A percentile compares a stretch with the other conserved stretches of the same genome.
Conservation (phyloP, 2,329 filamentous ascomycete genomes). For the Ophiosphaerella korrae region DNA sequence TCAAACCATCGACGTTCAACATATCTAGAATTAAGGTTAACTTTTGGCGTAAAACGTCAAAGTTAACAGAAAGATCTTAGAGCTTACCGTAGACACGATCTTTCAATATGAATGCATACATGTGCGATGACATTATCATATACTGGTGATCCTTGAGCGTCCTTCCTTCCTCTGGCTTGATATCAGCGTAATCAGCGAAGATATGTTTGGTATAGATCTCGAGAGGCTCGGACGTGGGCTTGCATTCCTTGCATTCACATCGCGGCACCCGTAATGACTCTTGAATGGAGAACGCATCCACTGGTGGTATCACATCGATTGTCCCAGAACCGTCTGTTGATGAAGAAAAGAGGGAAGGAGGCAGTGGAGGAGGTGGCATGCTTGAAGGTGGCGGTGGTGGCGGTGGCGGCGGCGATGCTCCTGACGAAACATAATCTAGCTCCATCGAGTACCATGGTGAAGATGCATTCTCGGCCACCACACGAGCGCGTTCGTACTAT, state of each 20-base stretch:
- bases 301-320: background rate
- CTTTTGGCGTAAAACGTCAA: too few relatives aligned
- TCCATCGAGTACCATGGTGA: background rate
- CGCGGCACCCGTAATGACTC: background rate
- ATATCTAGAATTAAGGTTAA: too few relatives aligned
- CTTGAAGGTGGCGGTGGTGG: too few relatives aligned
- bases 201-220: background rate
- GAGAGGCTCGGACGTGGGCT: background rate
- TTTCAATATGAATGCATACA: background rate
- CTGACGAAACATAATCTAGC: too few relatives aligned
- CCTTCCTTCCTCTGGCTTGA: background rate
- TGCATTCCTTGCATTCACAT: conserved; percentile 5
- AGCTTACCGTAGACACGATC: background rate
- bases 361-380: background rate
- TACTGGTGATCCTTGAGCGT: background rate
- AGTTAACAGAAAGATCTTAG: too few relatives aligned
- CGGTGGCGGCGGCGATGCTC: too few relatives aligned
- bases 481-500: conserved; percentile 1
- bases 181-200: background rate
- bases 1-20: too few relatives aligned
- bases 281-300: background rate
- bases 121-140: background rate
- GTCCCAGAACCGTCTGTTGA: background rate
- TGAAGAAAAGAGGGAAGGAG: too few relatives aligned
- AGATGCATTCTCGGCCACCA: conserved; percentile 1